phyloP scores from a whole-genome alignment of 2,329 filamentous ascomycete genomes.

The Verticillium alfalfae region DNA sequence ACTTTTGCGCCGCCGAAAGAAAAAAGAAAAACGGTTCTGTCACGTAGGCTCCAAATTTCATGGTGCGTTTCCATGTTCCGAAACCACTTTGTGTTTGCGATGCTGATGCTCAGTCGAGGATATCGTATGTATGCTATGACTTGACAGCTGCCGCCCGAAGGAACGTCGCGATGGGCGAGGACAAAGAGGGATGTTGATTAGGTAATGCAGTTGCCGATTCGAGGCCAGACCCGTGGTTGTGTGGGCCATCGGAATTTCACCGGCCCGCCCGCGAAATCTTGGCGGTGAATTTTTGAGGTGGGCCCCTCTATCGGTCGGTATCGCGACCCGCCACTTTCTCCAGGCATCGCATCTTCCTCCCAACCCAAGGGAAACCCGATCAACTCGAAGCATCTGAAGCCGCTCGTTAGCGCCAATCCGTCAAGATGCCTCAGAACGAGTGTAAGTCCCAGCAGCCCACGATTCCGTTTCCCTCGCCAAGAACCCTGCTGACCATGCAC shows the following conservation, averaged over 20 bases:
- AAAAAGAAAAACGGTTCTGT: too few species aligned
- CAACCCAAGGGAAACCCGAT: not conserved
- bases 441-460: constrained; percentile 18
- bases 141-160: too few species aligned
- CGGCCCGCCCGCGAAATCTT: constrained; percentile 3
- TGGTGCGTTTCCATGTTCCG: too few species aligned
- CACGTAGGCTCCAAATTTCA: too few species aligned
- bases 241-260: not conserved
- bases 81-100: too few species aligned
- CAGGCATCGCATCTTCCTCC: not conserved
- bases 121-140: too few species aligned
- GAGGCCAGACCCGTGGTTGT: not conserved
- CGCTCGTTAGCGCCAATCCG: constrained; percentile 2
- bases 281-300: constrained; percentile 2
- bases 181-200: too few species aligned
- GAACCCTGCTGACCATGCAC: not conserved
- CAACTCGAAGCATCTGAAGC: not conserved
- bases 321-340: constrained; percentile 9
- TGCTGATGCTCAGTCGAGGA: too few species aligned
- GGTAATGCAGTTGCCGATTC: too few species aligned
- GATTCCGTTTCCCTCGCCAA: not conserved
- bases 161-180: too few species aligned
- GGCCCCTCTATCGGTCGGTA: constrained; percentile 3
- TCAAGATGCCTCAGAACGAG: constrained; percentile 64
- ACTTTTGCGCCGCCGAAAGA: too few species aligned